These are phyloP conservation scores for Talaromyces atroroseus DNA, from an alignment of 2,329 filamentous ascomycete species.

Conservation along the genomic window DNA sequence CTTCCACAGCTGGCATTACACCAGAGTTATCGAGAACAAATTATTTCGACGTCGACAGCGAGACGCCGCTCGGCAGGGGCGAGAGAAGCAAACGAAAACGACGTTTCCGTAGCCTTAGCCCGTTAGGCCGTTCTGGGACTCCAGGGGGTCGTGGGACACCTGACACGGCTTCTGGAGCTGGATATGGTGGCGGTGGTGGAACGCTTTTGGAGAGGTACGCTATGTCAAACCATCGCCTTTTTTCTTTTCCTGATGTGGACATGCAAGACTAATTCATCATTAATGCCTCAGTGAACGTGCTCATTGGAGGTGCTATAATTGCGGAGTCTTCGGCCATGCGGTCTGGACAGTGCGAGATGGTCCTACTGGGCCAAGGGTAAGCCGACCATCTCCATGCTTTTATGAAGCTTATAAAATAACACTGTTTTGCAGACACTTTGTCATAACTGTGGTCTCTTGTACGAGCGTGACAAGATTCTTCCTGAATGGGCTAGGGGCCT, in stretches of 20 bases:
- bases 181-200: conserved; percentile 62
- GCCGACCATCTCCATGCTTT: conserved; percentile 29
- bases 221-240: background rate
- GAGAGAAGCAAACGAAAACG: conserved; percentile 95
- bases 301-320: conserved; percentile 84
- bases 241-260: background rate
- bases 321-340: conserved; percentile 77
- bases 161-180: conserved; percentile 57
- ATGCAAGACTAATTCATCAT: background rate
- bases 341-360: conserved; percentile 96
- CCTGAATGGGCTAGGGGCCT: conserved; percentile 71
- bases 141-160: conserved; percentile 72
- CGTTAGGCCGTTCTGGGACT: conserved; percentile 62
- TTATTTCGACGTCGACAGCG: conserved; percentile 55
- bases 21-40: conserved; percentile 64
- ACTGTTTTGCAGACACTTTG: conserved; percentile 63
- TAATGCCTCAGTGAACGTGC: conserved; percentile 57
- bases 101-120: conserved; percentile 82
- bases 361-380: conserved; percentile 73
- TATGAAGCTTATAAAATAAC: conserved; percentile 8
- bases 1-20: conserved; percentile 74
- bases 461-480: conserved; percentile 78
- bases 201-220: conserved; percentile 59
- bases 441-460: conserved; percentile 86
- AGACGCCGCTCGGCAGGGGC: conserved; percentile 85